phyloP scores from a whole-genome alignment of 192 early-diverging fungal species.

The Coemansia erecta region DNA sequence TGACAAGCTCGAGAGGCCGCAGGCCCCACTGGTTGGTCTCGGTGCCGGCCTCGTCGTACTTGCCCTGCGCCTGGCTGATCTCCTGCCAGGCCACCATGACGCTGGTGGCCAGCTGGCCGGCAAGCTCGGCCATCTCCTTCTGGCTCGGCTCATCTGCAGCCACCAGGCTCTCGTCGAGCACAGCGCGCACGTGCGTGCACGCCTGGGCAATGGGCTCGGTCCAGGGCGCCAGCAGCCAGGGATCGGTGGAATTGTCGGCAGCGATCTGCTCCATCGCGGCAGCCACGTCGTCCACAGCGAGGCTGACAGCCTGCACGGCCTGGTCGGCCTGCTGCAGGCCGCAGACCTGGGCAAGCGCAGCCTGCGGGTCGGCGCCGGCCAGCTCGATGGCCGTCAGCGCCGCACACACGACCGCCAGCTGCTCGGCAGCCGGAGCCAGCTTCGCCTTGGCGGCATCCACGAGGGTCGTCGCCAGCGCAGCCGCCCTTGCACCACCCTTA shows the following conservation, averaged over 20 bases:
- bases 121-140: constrained; percentile 13
- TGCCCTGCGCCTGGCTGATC: constrained; percentile 28
- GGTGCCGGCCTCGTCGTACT: constrained; percentile 1
- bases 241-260: constrained; percentile 6
- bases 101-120: constrained; percentile 36
- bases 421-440: constrained; percentile 2
- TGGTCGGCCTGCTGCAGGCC: background rate
- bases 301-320: constrained; percentile 2
- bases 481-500: background rate
- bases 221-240: constrained; percentile 20
- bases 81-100: constrained; percentile 49
- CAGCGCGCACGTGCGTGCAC: background rate
- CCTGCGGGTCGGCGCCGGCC: constrained; percentile 2
- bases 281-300: background rate
- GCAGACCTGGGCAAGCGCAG: constrained; percentile 3
- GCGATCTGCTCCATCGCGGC: background rate
- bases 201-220: background rate
- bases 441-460: constrained; percentile 2
- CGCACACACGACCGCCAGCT: constrained; percentile 5
- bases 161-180: background rate
- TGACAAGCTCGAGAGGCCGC: constrained; percentile 38
- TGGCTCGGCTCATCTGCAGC: background rate
- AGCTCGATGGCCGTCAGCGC: constrained; percentile 7
- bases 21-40: constrained; percentile 36
- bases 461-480: background rate